phyloP scores from a whole-genome alignment of 306 rosid species.

The Leucaena leucocephala region DNA sequence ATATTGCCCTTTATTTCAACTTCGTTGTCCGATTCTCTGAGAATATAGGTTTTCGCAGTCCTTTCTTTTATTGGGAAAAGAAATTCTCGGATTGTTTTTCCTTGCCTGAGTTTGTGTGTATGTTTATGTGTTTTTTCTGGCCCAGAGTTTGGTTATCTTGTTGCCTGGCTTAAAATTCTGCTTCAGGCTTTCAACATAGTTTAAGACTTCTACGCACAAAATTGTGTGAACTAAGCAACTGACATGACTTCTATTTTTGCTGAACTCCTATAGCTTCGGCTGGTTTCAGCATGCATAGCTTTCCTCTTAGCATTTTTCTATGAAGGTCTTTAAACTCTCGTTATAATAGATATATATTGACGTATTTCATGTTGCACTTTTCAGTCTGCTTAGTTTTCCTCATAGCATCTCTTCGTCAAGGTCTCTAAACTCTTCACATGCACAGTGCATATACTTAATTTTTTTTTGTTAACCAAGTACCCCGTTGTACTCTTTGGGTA shows the following conservation, averaged over 20 bases:
- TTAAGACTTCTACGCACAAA: not conserved
- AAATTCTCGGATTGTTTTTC: not conserved
- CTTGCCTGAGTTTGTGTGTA: not conserved
- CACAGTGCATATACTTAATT: not conserved
- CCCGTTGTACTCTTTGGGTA: not conserved
- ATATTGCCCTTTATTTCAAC: not conserved
- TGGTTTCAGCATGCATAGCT: not conserved
- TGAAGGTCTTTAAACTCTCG: not conserved
- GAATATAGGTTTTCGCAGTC: not conserved
- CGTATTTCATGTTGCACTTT: not conserved
- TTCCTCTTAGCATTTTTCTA: not conserved
- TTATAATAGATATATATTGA: not conserved
- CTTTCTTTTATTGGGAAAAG: not conserved
- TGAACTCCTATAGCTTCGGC: not conserved
- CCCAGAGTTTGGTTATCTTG: not conserved
- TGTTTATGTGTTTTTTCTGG: not conserved
- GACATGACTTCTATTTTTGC: not conserved
- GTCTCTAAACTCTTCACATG: not conserved
- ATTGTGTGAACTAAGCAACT: not conserved
- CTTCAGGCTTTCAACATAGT: not conserved
- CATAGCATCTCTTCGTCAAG: constrained; percentile 1
- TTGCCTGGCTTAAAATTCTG: not conserved
- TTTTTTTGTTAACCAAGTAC: not conserved
- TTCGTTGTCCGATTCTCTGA: not conserved
- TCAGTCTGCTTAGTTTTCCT: not conserved